Evolutionary conservation across 2,329 filamentous ascomycete species (phyloP).

Genomic region (Trichoderma afroharzianum): DNA sequence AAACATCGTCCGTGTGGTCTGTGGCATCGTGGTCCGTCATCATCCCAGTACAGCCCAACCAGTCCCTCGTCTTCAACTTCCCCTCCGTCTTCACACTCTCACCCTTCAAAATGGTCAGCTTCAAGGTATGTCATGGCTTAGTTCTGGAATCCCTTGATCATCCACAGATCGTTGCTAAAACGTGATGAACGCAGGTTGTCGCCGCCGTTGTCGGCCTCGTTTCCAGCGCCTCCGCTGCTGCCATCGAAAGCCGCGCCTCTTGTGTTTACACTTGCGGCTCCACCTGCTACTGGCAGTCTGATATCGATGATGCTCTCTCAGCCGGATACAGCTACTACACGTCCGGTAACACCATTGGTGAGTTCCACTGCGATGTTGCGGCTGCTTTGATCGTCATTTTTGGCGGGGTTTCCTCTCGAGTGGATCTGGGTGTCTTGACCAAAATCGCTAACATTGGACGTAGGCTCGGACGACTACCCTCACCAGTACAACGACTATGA

Average conservation of each 20-base stretch:
- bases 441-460: background rate
- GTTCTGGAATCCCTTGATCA: fast-evolving
- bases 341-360: background rate
- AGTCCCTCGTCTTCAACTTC: background rate
- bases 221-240: slow-evolving; percentile 10
- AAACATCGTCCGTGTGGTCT: background rate
- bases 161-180: background rate
- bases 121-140: background rate
- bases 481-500: slow-evolving; percentile 39
- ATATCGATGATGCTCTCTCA: slow-evolving; percentile 8
- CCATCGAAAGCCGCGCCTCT: background rate
- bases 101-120: slow-evolving; percentile 12
- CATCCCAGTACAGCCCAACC: background rate
- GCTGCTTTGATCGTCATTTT: background rate
- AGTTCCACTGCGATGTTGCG: background rate
- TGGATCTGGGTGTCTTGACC: background rate
- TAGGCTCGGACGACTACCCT: slow-evolving; percentile 29
- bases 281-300: slow-evolving; percentile 16
- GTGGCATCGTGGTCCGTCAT: background rate
- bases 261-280: slow-evolving; percentile 16
- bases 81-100: background rate
- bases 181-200: background rate
- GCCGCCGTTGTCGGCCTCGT: slow-evolving; percentile 12
- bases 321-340: slow-evolving; percentile 5
- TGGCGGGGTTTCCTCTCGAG: background rate